A percentile compares a stretch with the other conserved stretches of the same genome.
phyloP scores from a whole-genome alignment of 331 rosid genomes.

The Quercus lobata region DNA sequence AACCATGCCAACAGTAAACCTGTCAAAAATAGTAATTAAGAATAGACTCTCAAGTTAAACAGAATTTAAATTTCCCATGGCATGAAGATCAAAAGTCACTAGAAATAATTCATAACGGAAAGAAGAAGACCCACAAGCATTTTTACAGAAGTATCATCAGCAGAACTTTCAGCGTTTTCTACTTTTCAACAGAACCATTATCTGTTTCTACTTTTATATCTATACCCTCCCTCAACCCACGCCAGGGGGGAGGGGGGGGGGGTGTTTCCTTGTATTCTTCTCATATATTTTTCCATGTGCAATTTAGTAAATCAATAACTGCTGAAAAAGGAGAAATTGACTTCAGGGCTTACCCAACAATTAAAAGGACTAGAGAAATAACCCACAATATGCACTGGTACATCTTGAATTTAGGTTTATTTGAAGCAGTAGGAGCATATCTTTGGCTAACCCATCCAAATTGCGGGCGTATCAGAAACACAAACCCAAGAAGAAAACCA shows the following conservation, averaged over 20 bases:
- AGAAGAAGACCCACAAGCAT: background rate
- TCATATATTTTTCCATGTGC: conserved; percentile 1
- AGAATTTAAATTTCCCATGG: background rate
- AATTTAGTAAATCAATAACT: conserved; percentile 11
- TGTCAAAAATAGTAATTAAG: conserved; percentile 28
- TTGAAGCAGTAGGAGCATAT: conserved; percentile 46
- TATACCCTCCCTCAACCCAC: no score
- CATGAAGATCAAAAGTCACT: background rate
- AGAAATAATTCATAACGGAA: conserved; percentile 1
- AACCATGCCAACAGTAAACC: conserved; percentile 74
- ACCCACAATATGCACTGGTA: conserved; percentile 74
- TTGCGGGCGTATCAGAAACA: conserved; percentile 93
- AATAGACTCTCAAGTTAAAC: background rate
- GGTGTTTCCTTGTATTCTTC: background rate
- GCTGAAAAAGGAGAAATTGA: conserved; percentile 6
- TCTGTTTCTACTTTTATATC: background rate
- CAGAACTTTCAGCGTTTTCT: background rate
- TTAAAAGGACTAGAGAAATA: conserved; percentile 38
- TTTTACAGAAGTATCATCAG: background rate
- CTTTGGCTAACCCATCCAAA: conserved; percentile 84
- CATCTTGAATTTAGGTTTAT: conserved; percentile 61
- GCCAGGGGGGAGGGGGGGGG: no score
- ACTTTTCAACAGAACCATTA: background rate
- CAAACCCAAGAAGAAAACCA: conserved; percentile 89
- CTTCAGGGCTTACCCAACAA: conserved; percentile 41